Base-by-base conservation (phyloP, 306 rosid species). In the Casuarina cunninghamiana region DNA sequence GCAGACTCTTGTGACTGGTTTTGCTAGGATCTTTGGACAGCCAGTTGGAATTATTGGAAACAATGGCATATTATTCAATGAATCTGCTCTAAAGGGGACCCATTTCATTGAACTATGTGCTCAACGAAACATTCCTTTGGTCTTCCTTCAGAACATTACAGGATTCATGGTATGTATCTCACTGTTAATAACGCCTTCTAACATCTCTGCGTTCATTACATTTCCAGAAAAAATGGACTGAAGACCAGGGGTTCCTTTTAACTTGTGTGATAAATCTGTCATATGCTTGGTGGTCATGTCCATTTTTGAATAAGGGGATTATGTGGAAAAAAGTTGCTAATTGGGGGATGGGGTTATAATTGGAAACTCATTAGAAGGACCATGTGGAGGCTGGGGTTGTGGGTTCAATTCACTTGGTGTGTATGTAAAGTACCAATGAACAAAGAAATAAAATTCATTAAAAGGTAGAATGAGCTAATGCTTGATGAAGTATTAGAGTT, bases 1-100 rank as follows among this genome's bases (percentile, higher is more conserved):
- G 91, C 97, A 95, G 98, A 95, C 98, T 75, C 93, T 95, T 77
- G 91, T 95, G 76, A 95, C 98, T 68, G 98, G 97, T 49, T 92
- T 95, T 87, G 97, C 93, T 69, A 89, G 88, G 78, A 92, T 95
- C 75, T 88, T 82, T 7, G 97, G 98, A 78, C 98, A 95, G 78
- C 93, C 97, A 42, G 98, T 95, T 82, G 97, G 98, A 81, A 91
- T 95, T 79, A 79, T 95, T 79, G 98, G 98, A 86, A 95, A 95
- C 87, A 91, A 91, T 43, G 98, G 97, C 67, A 91, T 95, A 78
- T 75, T 95, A 44, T 95, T 95, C 79, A 95, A 91, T 21, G 98
- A 95, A 86, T 95, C 97, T 83, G 95, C 98, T 70, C 87, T 91
- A 60, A 92, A 95, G 77, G 98, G 98, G 53, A 95, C 98, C 37